Evolutionary conservation across 257 asterid species (phyloP).

Genomic region (Solanum habrochaites): DNA sequence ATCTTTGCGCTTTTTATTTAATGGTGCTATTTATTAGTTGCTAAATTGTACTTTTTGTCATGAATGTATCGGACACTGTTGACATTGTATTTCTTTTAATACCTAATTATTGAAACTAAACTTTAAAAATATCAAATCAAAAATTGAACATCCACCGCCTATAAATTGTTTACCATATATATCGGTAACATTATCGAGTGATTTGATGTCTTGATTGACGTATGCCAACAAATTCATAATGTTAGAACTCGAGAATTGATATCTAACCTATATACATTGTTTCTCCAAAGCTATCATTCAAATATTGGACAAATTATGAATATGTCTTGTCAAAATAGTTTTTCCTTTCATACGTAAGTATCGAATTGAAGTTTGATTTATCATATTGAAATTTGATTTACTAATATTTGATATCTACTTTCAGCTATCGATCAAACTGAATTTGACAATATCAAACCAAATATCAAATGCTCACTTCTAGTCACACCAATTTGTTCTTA

Average conservation of each 20-base stretch:
- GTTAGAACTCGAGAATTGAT: neutral
- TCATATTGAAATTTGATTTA: too few species aligned
- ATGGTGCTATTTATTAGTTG: too few species aligned
- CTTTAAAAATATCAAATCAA: neutral
- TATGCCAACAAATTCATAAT: neutral
- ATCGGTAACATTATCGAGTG: too few species aligned
- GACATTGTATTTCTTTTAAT: neutral
- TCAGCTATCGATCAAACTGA: neutral
- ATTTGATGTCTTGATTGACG: neutral
- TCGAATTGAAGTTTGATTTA: neutral
- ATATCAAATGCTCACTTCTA: neutral
- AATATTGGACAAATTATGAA: neutral
- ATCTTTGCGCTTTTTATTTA: too few species aligned
- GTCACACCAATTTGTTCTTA: neutral
- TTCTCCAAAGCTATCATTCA: neutral
- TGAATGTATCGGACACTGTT: accelerated
- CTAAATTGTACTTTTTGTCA: too few species aligned
- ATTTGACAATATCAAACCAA: neutral
- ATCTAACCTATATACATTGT: too few species aligned
- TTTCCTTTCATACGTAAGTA: too few species aligned
- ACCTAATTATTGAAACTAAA: neutral
- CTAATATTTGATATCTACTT: neutral
- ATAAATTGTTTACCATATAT: neutral
- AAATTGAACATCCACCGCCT: too few species aligned
- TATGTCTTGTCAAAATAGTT: neutral